phyloP scores from a whole-genome alignment of 441 rosid genomes.

The Arabidopsis hybrid region DNA sequence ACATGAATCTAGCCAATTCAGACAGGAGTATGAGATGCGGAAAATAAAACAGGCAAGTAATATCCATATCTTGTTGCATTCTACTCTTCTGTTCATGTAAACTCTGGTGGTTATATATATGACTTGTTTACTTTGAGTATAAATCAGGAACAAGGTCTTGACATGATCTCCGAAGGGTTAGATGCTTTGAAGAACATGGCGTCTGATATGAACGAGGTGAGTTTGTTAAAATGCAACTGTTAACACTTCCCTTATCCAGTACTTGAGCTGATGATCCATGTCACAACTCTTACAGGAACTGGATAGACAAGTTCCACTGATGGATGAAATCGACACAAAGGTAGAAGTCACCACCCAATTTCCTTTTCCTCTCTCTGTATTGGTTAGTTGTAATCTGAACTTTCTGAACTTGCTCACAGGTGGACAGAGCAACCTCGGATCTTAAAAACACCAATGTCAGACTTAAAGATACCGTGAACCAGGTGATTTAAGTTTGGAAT shows the following conservation, averaged over 20 bases:
- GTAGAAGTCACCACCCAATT: conserved; percentile 39
- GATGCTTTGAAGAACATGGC: conserved; percentile 96
- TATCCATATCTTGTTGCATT: conserved; percentile 14
- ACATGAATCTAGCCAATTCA: conserved; percentile 74
- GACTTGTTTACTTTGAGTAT: conserved; percentile 28
- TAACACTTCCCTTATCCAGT: conserved; percentile 16
- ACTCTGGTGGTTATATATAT: conserved; percentile 15
- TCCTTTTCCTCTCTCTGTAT: conserved; percentile 22
- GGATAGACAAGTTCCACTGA: conserved; percentile 92
- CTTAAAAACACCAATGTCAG: conserved; percentile 95
- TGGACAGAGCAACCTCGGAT: conserved; percentile 91
- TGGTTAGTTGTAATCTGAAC: conserved; percentile 26
- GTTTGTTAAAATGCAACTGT: conserved; percentile 36
- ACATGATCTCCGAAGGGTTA: conserved; percentile 89
- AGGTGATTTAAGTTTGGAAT: conserved; percentile 58
- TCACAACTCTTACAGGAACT: conserved; percentile 63
- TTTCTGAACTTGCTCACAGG: conserved; percentile 53
- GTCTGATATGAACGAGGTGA: conserved; percentile 92
- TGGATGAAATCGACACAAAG: conserved; percentile 98
- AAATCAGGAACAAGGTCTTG: conserved; percentile 90
- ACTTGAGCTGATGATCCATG: conserved; percentile 36
- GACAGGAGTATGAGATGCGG: conserved; percentile 95
- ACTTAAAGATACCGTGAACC: conserved; percentile 90
- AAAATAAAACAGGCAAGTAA: conserved; percentile 77
- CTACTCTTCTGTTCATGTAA: conserved; percentile 24